A percentile compares a stretch with the other conserved stretches of the same genome.
These are phyloP conservation scores for Penicillium sp. DNA, from an alignment of 2,329 filamentous ascomycete species.

Conservation along the genomic window DNA sequence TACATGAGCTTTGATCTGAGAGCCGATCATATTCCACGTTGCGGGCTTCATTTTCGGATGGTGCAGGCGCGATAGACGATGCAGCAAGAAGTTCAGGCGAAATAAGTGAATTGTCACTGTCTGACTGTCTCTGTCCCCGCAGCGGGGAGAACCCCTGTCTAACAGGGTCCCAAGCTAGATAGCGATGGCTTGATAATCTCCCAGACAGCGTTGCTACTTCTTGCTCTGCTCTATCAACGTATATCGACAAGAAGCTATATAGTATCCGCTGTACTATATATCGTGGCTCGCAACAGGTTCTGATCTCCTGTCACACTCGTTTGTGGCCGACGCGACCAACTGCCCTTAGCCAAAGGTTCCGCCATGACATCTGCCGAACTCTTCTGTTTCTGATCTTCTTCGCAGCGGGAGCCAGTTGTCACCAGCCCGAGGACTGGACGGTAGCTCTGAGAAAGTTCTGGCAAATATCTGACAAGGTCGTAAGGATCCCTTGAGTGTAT, in stretches of 20 bases:
- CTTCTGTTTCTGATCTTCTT: slow-evolving; percentile 7
- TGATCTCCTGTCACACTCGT: slow-evolving; percentile 26
- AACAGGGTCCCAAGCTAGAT: slow-evolving; percentile 72
- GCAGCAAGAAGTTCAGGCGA: slow-evolving; percentile 33
- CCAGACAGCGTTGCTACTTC: slow-evolving; percentile 46
- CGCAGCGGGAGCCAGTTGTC: neutral
- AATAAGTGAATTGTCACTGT: slow-evolving; percentile 41
- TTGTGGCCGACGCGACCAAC: slow-evolving; percentile 19
- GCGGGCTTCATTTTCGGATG: slow-evolving; percentile 8
- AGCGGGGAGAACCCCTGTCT: slow-evolving; percentile 51
- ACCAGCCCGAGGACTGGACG: neutral
- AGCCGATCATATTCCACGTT: neutral
- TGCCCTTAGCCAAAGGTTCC: slow-evolving; percentile 1
- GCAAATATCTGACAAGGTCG: neutral
- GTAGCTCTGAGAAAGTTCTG: neutral
- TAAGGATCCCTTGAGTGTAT: neutral
- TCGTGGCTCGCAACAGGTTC: slow-evolving; percentile 37
- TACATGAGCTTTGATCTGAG: slow-evolving; percentile 19
- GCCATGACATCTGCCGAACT: neutral
- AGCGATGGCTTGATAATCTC: slow-evolving; percentile 48
- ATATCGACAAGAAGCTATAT: slow-evolving; percentile 68
- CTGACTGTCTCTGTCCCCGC: slow-evolving; percentile 33
- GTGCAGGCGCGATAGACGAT: slow-evolving; percentile 25
- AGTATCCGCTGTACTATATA: slow-evolving; percentile 50
- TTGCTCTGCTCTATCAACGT: slow-evolving; percentile 65